Percentiles rank a stretch among this genome's conserved stretches.
phyloP scores from a whole-genome alignment of 78 protist species.

The Andalucia godoyi region DNA sequence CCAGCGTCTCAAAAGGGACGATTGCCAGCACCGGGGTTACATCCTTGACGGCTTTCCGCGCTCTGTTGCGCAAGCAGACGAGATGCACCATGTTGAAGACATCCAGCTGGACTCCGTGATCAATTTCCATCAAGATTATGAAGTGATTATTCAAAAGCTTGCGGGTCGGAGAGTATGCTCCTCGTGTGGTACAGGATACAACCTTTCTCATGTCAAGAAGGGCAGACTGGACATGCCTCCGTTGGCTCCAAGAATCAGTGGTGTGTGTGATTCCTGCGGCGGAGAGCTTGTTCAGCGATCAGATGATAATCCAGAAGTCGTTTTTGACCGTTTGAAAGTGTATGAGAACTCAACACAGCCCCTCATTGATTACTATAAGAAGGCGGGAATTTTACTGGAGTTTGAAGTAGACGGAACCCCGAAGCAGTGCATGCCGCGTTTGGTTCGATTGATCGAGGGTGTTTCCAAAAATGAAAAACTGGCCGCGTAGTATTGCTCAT shows the following conservation, averaged over 20 bases:
- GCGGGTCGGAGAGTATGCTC: constrained; percentile 14
- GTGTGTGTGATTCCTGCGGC: constrained; percentile 15
- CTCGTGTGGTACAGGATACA: constrained; percentile 14
- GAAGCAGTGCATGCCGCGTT: constrained; percentile 11
- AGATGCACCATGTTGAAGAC: not conserved
- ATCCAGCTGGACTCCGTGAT: not conserved
- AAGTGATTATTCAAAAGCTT: constrained; percentile 12
- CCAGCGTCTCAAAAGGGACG: not conserved
- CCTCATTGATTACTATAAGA: not conserved
- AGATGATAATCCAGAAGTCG: constrained; percentile 19
- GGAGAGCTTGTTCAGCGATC: not conserved
- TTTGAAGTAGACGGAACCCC: constrained; percentile 10
- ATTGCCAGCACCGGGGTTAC: not conserved
- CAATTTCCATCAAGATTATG: constrained; percentile 1
- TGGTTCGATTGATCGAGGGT: not conserved
- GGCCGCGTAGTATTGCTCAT: not conserved
- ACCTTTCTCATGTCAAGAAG: not conserved
- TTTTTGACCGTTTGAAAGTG: constrained; percentile 11
- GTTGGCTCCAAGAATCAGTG: constrained; percentile 5
- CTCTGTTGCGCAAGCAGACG: constrained; percentile 4
- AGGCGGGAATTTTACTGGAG: not conserved
- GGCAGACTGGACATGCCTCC: constrained; percentile 22
- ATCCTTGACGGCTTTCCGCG: constrained; percentile 36
- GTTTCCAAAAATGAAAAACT: not conserved
- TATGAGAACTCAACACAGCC: constrained; percentile 7